phyloP scores from a whole-genome alignment of 2,329 filamentous ascomycete species.

The Esteya vermicola region DNA sequence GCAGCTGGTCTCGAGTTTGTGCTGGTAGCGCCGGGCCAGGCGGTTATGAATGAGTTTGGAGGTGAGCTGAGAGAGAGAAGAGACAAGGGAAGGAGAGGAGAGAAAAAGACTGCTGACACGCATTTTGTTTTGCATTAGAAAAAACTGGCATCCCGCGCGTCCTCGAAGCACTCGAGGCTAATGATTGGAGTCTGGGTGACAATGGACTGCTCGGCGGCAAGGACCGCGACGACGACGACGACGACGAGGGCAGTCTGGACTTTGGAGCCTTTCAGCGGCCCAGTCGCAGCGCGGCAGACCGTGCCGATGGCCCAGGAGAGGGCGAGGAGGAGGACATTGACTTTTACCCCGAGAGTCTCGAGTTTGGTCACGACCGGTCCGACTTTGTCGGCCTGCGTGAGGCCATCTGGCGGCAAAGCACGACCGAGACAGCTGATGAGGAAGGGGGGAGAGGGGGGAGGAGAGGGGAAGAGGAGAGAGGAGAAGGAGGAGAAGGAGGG shows the following conservation, averaged over 20 bases:
- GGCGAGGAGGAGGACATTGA: conserved; percentile 14
- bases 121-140: too few species aligned
- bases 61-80: conserved; percentile 23
- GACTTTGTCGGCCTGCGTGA: conserved; percentile 38
- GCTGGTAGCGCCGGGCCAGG: conserved; percentile 25
- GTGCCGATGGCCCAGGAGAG: conserved; percentile 11
- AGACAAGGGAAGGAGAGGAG: neutral
- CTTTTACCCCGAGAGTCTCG: conserved; percentile 31
- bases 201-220: conserved; percentile 7
- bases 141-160: conserved; percentile 32
- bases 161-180: conserved; percentile 47
- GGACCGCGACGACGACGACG: conserved; percentile 11
- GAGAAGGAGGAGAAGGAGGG: too few species aligned
- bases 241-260: conserved; percentile 19
- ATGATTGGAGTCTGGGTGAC: conserved; percentile 38
- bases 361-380: conserved; percentile 35
- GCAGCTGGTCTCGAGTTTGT: conserved; percentile 50
- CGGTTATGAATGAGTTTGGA: conserved; percentile 40
- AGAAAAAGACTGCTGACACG: neutral
- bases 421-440: conserved; percentile 5
- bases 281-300: conserved; percentile 13
- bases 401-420: conserved; percentile 34
- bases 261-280: conserved; percentile 18
- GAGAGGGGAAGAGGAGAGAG: neutral
- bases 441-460: neutral